phyloP scores from a whole-genome alignment of 345 rosid species.

The Eucalyptus albens region DNA sequence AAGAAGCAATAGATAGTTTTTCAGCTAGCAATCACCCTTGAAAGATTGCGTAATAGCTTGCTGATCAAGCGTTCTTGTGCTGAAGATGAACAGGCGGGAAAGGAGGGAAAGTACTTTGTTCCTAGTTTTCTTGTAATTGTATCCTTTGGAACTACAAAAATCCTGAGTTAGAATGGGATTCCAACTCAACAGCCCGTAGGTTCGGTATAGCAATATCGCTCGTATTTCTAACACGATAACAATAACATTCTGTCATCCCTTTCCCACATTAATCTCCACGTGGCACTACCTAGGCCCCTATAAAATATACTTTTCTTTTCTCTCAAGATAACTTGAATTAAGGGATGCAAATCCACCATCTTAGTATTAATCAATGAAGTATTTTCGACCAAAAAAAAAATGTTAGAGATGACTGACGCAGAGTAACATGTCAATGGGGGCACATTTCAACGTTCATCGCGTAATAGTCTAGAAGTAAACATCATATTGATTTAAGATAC shows the following conservation, averaged over 20 bases:
- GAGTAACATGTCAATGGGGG: not conserved
- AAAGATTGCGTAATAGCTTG: no score
- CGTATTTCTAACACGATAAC: not conserved
- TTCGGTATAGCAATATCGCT: not conserved
- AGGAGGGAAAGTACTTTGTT: no score
- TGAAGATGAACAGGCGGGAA: no score
- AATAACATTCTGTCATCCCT: not conserved
- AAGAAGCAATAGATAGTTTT: no score
- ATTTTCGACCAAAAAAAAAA: no score
- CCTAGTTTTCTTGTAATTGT: no score
- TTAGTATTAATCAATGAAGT: no score
- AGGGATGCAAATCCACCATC: not conserved
- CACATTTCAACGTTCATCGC: not conserved
- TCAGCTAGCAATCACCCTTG: no score
- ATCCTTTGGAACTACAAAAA: no score
- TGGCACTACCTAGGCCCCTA: not conserved
- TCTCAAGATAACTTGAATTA: not conserved
- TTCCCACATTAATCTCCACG: not conserved
- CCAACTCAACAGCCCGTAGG: no score
- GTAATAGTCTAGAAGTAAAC: not conserved
- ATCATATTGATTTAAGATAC: not conserved
- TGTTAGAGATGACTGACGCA: no score
- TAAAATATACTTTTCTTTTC: not conserved
- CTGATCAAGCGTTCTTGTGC: fast-evolving
- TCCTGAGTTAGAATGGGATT: no score